phyloP scores from a whole-genome alignment of 2,329 filamentous ascomycete genomes.

The Aureobasidium uvarum region DNA sequence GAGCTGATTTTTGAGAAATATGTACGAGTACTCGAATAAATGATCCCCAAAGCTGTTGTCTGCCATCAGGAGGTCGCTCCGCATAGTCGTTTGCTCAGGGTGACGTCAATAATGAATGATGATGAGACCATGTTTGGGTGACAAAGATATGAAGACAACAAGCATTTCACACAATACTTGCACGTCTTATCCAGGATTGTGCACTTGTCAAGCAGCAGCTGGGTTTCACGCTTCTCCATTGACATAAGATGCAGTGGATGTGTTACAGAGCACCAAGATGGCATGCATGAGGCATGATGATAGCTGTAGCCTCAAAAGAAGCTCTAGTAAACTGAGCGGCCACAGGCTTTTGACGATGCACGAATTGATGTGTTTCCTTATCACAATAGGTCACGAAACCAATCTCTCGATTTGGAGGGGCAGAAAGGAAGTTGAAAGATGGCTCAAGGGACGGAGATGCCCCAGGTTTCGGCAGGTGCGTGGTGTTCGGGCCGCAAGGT shows the following conservation, averaged over 20 bases:
- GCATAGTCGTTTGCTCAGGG: conserved; percentile 14
- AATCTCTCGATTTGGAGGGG: neutral
- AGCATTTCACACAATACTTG: neutral
- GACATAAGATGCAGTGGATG: neutral
- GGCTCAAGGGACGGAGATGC: neutral
- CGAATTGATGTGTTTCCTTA: neutral
- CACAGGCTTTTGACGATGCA: neutral
- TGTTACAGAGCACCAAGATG: neutral
- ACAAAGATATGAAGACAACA: neutral
- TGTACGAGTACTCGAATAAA: neutral
- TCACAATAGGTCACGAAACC: neutral
- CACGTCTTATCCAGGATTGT: neutral
- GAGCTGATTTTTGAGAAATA: neutral
- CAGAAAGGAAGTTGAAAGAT: neutral
- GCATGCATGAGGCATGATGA: neutral
- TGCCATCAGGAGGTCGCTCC: neutral
- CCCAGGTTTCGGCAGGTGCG: conserved; percentile 19
- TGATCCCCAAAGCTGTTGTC: neutral
- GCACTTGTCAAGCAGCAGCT: neutral
- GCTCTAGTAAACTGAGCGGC: neutral
- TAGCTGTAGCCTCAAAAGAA: neutral
- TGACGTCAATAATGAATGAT: conserved; percentile 16
- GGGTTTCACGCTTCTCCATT: neutral
- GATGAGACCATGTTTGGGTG: conserved; percentile 4
- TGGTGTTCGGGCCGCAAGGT: conserved; percentile 11